These are phyloP conservation scores for Trichophyton simii DNA, from an alignment of 2,329 filamentous ascomycete genomes.

Conservation along the genomic window DNA sequence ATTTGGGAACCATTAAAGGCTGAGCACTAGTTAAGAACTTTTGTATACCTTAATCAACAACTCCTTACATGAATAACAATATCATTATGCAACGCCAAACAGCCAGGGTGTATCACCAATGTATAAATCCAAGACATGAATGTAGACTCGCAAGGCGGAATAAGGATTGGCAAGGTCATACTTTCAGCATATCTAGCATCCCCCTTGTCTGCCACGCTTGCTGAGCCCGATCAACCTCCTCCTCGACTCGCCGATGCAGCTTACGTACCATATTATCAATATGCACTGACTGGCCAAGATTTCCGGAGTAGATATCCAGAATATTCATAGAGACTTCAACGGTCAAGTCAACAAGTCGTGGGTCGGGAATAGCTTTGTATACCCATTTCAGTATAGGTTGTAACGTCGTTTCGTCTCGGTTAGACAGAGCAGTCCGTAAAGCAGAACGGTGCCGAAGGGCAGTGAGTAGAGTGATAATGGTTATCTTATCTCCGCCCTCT, in stretches of 20 bases:
- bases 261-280: slow-evolving; percentile 58
- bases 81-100: slow-evolving; percentile 2
- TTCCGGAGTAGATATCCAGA: slow-evolving; percentile 75
- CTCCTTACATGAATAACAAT: not conserved
- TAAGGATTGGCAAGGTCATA: not conserved
- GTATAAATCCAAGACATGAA: not conserved
- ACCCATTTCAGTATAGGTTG: slow-evolving; percentile 77
- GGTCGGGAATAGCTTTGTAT: slow-evolving; percentile 65
- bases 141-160: not conserved
- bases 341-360: slow-evolving; percentile 66
- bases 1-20: slow-evolving; percentile 22
- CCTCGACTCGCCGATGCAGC: slow-evolving; percentile 57
- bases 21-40: not conserved
- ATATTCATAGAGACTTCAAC: slow-evolving; percentile 73
- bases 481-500: slow-evolving; percentile 44
- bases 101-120: not conserved
- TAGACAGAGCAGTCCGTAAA: slow-evolving; percentile 64
- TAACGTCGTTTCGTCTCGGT: slow-evolving; percentile 67
- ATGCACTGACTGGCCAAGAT: slow-evolving; percentile 59
- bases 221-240: slow-evolving; percentile 72
- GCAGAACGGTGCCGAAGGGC: slow-evolving; percentile 81
- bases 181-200: slow-evolving; percentile 67
- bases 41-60: not conserved
- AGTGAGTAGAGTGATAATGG: slow-evolving; percentile 64
- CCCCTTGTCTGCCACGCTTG: slow-evolving; percentile 69